These are phyloP conservation scores for Sphenostylis stenocarpa DNA, from an alignment of 306 rosid species.

Conservation along the genomic window DNA sequence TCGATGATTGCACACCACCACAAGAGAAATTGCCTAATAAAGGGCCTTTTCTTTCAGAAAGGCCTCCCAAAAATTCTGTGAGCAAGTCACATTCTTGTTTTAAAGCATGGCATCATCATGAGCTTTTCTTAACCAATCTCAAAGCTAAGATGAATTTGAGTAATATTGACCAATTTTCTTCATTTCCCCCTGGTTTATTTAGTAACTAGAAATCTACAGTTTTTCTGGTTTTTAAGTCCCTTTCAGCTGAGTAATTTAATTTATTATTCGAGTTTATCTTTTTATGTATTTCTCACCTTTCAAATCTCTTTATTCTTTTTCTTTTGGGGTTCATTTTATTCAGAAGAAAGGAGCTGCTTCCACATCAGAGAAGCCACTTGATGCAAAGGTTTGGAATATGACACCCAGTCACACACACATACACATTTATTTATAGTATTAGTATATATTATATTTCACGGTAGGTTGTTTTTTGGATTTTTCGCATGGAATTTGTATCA, in stretches of 20 bases:
- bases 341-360: constrained; percentile 85
- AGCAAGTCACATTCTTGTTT: constrained; percentile 26
- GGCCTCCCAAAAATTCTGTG: constrained; percentile 50
- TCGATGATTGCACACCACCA: constrained; percentile 44
- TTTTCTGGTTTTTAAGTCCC: constrained; percentile 10
- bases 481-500: background rate
- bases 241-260: background rate
- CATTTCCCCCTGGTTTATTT: background rate
- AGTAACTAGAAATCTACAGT: background rate
- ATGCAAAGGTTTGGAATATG: constrained; percentile 69
- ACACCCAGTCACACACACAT: background rate
- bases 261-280: background rate
- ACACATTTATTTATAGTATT: background rate
- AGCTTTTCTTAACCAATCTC: constrained; percentile 23
- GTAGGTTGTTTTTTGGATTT: background rate
- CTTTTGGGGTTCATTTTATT: constrained; percentile 11
- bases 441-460: background rate
- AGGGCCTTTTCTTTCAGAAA: constrained; percentile 39
- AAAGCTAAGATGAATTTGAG: constrained; percentile 3
- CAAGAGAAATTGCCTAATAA: constrained; percentile 31
- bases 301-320: background rate
- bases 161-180: constrained; percentile 10
- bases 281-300: background rate
- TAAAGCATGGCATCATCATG: background rate
- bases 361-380: constrained; percentile 75